Evolutionary conservation across 805 yeast genomes (phyloP), one percentile per base, ranked within the genome.

Genomic region (Sungouiella thailandica): DNA sequence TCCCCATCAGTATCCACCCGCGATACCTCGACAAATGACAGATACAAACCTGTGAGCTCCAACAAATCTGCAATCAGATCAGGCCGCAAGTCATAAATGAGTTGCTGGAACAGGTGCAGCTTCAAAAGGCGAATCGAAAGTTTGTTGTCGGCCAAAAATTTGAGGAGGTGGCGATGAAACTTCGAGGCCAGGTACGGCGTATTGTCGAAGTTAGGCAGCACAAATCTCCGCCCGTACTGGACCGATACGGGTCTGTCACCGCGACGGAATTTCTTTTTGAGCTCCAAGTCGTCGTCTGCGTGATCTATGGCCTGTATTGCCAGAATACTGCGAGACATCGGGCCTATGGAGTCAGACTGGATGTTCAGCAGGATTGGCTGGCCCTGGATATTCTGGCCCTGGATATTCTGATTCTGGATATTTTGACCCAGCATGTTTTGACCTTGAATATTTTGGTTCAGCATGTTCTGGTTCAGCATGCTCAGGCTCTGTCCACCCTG

Each of bases 141-240:
- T 46, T 72, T 72, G 50, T 75, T 71, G n/a, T 74, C 79, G 11
- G 68, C 60, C 24, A 74, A 49, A 37, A 74, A 75, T 41, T 59
- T 64, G 60, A 73, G 57, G 18, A 75, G 51, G 40, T 74, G 74
- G 40, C 65, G 68, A 38, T 72, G 79, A 47, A 75, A 72, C 41
- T 65, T 68, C 49, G 59, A 50, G 12, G 63, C 52, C 1, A 76
- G 47, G 49, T 74, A 74, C 1, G 70, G 67, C 7, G 63, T 32
- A 35, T 62, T 62, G 31, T 72, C 77, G 16, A 36, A 39, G 27
- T 23, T 36, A 8, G 37, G 28, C 35, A 12, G 33, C 13, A 28
- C 20, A 19, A 17, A 26, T 14, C 43, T 31, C 15, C 36, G 35
- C 22, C 35, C 32, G 25, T 19, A 35, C 17, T 34, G 39, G n/a